Base-by-base conservation (phyloP, 1,139 yeast genomes). In the Pichia sp. region DNA sequence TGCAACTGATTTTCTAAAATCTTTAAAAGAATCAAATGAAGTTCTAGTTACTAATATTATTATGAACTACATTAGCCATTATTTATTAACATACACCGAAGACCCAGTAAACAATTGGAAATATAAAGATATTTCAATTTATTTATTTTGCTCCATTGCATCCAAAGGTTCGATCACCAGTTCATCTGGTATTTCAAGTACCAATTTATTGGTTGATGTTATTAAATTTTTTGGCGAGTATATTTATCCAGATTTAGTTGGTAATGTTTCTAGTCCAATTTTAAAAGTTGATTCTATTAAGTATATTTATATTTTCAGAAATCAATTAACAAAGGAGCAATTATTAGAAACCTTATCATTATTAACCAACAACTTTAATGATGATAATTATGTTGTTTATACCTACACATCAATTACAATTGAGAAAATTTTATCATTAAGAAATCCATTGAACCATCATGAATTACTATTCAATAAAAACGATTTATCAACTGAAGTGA, bases 371-470 rank as follows among this genome's bases (percentile, higher is more conserved):
- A 92, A 87, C 62, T 74, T 85, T 56, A 68, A 71, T 45, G 72
- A 76, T 38, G 70, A 72, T 23, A 86, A 87, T 54, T 85, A 86
- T 48, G 96, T 89, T 40, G 95, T 90, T 20, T 88, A 85, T 66
- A 90, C 98, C 0, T 94, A 90, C 62, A 81, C 97, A 2, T 90
- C 98, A 1, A 84, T 94, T 51, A 89, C 97, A 2, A 80, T 92
- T 53, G 98, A 94, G 62, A 83, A 88, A 58, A 80, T 94, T 48
- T 72, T 94, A 48, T 79, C 95, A 3, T 79, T 90, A 69, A 81
- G 95, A 52, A 77, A 67, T 58, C 57, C 67, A 51, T 43, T 61
- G 49, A 60, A 76, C 71, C 60, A 68, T 63, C 59, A 73, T 70
- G 50, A 66, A 68, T 30, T 77, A 36, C 72, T 92, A 52, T 89